Evolutionary conservation across 805 yeast species (phyloP).

Genomic region (Nakazawaea pomicola): DNA sequence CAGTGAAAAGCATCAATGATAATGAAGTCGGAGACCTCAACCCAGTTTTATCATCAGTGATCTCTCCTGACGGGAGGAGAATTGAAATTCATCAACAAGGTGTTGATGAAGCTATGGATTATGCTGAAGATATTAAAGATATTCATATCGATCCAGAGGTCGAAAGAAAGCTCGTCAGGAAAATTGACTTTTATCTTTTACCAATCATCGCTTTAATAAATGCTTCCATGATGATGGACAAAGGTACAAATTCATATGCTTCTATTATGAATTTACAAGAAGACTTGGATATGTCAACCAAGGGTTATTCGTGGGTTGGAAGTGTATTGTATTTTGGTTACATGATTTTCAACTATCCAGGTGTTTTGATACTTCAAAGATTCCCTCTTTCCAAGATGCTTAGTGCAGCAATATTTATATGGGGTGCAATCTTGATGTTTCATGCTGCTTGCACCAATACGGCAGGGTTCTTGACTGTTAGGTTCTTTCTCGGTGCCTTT

Average conservation of each 20-base stretch:
- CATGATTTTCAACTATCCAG: slow-evolving; percentile 41
- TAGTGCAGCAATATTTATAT: slow-evolving; percentile 39
- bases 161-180: slow-evolving; percentile 29
- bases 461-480: slow-evolving; percentile 49
- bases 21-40: no score
- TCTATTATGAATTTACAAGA: slow-evolving; percentile 30
- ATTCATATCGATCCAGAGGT: slow-evolving; percentile 18
- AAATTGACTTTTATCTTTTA: slow-evolving; percentile 31
- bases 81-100: slow-evolving; percentile 23
- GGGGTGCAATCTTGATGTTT: slow-evolving; percentile 50
- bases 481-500: slow-evolving; percentile 48
- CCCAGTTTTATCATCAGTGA: no score
- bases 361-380: slow-evolving; percentile 38
- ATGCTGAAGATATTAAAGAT: slow-evolving; percentile 22
- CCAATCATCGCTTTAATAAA: slow-evolving; percentile 32
- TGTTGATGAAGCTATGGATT: slow-evolving; percentile 35
- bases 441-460: slow-evolving; percentile 50
- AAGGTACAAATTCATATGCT: slow-evolving; percentile 32
- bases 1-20: no score
- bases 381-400: slow-evolving; percentile 50
- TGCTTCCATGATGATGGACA: slow-evolving; percentile 37
- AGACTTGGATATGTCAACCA: slow-evolving; percentile 33
- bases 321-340: slow-evolving; percentile 43
- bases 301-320: slow-evolving; percentile 38
- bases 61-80: no score